These are phyloP conservation scores for Harrya chromipes DNA, from an alignment of 768 basidiomycete species.

Conservation along the genomic window DNA sequence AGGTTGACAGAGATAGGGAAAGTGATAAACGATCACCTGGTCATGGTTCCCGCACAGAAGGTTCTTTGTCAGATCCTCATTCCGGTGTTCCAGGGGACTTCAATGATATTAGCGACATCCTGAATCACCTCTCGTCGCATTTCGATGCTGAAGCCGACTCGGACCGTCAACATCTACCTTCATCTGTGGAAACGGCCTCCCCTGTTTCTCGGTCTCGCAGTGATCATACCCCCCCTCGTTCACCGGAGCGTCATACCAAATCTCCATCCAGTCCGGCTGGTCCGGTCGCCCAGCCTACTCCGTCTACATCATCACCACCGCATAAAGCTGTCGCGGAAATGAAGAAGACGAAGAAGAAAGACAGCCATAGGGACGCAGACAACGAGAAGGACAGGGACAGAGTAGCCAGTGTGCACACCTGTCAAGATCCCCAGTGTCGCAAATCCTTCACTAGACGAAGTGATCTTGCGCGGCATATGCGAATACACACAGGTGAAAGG, in stretches of 20 bases:
- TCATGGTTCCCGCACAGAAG: constrained; percentile 20
- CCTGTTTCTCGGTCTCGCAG: constrained; percentile 31
- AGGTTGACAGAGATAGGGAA: constrained; percentile 40
- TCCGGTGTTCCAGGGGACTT: constrained; percentile 56
- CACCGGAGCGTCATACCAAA: constrained; percentile 26
- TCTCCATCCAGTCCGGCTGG: constrained; percentile 37
- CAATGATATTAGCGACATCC: constrained; percentile 71
- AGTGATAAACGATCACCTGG: constrained; percentile 37
- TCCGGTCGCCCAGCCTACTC: constrained; percentile 39
- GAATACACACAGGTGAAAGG: constrained; percentile 89
- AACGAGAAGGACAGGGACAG: constrained; percentile 41
- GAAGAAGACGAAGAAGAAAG: constrained; percentile 28
- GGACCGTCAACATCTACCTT: constrained; percentile 39
- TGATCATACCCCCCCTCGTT: constrained; percentile 18
- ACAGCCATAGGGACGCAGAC: constrained; percentile 30
- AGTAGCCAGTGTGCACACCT: constrained; percentile 52
- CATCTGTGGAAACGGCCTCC: constrained; percentile 28
- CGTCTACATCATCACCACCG: constrained; percentile 48
- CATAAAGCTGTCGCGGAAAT: constrained; percentile 21
- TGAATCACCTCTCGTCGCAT: constrained; percentile 68
- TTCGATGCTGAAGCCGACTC: constrained; percentile 58
- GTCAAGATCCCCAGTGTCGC: constrained; percentile 68
- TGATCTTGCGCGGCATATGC: constrained; percentile 80
- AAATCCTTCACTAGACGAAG: constrained; percentile 83
- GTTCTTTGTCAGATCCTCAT: constrained; percentile 40